phyloP scores from a whole-genome alignment of 2,329 filamentous ascomycete genomes.

The Penicillium paneum region DNA sequence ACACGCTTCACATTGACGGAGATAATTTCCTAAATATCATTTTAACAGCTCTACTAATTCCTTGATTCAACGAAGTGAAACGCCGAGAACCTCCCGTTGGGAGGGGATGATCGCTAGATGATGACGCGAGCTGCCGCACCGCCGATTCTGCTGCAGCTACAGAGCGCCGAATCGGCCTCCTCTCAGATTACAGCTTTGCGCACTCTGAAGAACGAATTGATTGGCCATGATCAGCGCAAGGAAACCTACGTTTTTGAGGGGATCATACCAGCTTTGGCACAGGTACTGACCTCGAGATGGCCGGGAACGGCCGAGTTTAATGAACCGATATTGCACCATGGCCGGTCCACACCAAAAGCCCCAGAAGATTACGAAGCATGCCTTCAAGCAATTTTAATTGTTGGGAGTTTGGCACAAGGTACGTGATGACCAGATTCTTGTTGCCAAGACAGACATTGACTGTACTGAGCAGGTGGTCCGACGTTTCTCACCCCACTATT shows the following conservation, averaged over 20 bases:
- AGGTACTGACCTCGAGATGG: conserved; percentile 47
- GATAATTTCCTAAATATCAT: no score
- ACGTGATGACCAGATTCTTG: conserved; percentile 19
- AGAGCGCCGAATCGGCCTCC: conserved; percentile 48
- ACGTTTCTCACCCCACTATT: conserved; percentile 73
- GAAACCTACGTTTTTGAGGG: conserved; percentile 71
- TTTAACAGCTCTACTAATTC: background rate
- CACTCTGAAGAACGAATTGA: conserved; percentile 79
- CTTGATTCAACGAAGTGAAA: background rate
- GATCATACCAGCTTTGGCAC: conserved; percentile 54
- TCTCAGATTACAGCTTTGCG: conserved; percentile 58
- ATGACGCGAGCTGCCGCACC: conserved; percentile 57
- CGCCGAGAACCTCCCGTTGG: conserved; percentile 18
- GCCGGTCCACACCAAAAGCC: conserved; percentile 39
- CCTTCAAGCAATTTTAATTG: conserved; percentile 77
- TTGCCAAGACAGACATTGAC: conserved; percentile 4
- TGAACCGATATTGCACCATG: conserved; percentile 17
- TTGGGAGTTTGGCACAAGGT: conserved; percentile 83
- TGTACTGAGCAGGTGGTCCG: conserved; percentile 63
- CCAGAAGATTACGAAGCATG: conserved; percentile 65
- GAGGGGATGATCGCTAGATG: conserved; percentile 33
- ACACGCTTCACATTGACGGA: background rate
- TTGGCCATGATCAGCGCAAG: conserved; percentile 85
- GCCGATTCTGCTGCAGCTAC: conserved; percentile 57
- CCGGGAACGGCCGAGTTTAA: conserved; percentile 33